phyloP scores from a whole-genome alignment of 352 stramenopile genomes.

The Pythium volutum region DNA sequence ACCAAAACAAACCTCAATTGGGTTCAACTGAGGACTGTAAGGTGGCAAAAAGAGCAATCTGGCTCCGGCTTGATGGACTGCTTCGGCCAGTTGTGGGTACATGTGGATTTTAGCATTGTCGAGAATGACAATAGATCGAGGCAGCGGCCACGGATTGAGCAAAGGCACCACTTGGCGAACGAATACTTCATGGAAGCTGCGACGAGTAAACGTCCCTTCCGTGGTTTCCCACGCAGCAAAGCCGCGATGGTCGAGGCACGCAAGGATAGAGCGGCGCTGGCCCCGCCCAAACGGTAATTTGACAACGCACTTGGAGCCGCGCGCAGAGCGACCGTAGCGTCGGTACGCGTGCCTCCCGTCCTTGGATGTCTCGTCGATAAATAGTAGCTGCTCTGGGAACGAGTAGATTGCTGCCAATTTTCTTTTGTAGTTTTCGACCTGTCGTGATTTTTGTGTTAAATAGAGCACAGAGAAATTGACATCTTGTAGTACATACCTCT shows the following conservation, averaged over 20 bases:
- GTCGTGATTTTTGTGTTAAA: slow-evolving; percentile 1
- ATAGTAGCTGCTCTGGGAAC: slow-evolving; percentile 14
- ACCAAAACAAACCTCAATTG: slow-evolving; percentile 1
- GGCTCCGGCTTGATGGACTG: slow-evolving; percentile 93
- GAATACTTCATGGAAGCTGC: slow-evolving; percentile 81
- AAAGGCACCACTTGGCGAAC: slow-evolving; percentile 48
- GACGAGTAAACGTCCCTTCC: slow-evolving; percentile 53
- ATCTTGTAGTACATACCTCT: not conserved
- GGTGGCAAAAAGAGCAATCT: slow-evolving; percentile 36
- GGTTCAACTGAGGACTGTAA: not conserved
- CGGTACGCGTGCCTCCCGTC: slow-evolving; percentile 6
- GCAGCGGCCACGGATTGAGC: slow-evolving; percentile 85
- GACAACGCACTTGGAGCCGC: not conserved
- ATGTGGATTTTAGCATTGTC: slow-evolving; percentile 65
- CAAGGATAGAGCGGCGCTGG: not conserved
- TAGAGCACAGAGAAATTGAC: not conserved
- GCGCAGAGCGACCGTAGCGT: not conserved
- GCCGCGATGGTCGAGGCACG: not conserved
- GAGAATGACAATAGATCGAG: slow-evolving; percentile 65
- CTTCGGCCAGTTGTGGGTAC: slow-evolving; percentile 91
- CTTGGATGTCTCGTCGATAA: slow-evolving; percentile 23
- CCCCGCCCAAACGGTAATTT: not conserved
- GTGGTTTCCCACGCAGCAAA: slow-evolving; percentile 1
- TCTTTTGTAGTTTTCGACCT: slow-evolving; percentile 7
- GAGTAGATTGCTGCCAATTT: slow-evolving; percentile 16